A percentile compares a stretch with the other conserved stretches of the same genome.
phyloP scores from a whole-genome alignment of 1,139 yeast genomes.

The Candida sanyaensis region DNA sequence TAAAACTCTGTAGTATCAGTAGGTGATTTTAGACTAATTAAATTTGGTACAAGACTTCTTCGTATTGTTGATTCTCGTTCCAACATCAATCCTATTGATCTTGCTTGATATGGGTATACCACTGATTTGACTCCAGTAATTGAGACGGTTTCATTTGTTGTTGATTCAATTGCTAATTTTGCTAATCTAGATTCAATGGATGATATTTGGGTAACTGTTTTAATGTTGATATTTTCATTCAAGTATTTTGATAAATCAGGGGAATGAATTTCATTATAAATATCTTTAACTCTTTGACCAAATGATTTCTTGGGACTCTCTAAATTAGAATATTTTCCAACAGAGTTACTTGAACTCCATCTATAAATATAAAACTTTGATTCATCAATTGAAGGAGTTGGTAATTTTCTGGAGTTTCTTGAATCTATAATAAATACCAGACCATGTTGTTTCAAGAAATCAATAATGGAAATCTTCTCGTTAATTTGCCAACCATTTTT shows the following conservation, averaged over 20 bases:
- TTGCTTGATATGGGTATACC: constrained; percentile 58
- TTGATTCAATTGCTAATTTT: constrained; percentile 15
- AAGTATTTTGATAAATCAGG: constrained; percentile 30
- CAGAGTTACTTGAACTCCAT: constrained; percentile 21
- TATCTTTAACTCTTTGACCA: constrained; percentile 24
- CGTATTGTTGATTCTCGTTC: constrained; percentile 46
- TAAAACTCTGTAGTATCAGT: constrained; percentile 19
- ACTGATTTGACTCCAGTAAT: constrained; percentile 52
- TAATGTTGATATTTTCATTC: constrained; percentile 10
- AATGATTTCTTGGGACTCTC: constrained; percentile 12
- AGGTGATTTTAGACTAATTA: constrained; percentile 31
- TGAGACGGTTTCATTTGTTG: constrained; percentile 18
- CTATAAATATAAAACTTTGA: constrained; percentile 17
- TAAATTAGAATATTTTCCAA: neutral
- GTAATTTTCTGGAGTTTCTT: neutral
- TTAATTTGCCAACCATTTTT: constrained; percentile 39
- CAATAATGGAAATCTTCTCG: neutral
- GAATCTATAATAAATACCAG: neutral
- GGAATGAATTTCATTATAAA: constrained; percentile 43
- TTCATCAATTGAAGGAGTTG: constrained; percentile 1
- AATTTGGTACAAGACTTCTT: constrained; percentile 44
- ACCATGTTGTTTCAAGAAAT: neutral
- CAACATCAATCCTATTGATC: constrained; percentile 60
- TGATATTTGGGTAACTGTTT: constrained; percentile 14
- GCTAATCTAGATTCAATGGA: constrained; percentile 21